phyloP scores from a whole-genome alignment of 1,284 basidiomycete genomes.

The Boletellus deceptivus region DNA sequence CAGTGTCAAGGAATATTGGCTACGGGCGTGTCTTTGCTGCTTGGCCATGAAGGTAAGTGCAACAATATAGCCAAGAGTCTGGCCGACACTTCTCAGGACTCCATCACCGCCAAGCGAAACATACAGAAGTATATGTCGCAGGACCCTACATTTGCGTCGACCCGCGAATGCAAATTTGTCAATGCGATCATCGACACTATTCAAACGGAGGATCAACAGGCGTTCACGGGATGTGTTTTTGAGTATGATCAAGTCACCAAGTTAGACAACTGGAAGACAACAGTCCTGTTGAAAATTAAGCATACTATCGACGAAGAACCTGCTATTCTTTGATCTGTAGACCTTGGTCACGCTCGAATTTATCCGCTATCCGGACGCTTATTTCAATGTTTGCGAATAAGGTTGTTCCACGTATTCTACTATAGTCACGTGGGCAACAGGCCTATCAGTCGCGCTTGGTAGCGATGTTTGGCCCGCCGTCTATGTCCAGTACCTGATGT shows the following conservation, averaged over 20 bases:
- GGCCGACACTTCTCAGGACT: constrained; percentile 55
- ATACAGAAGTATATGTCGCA: constrained; percentile 70
- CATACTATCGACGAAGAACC: constrained; percentile 66
- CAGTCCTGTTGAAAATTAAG: constrained; percentile 86
- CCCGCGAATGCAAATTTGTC: constrained; percentile 89
- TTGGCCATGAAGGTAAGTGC: constrained; percentile 80
- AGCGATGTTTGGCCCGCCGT: neutral
- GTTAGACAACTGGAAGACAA: constrained; percentile 94
- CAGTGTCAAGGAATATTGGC: constrained; percentile 98
- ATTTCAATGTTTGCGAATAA: constrained; percentile 1
- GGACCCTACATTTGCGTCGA: constrained; percentile 81
- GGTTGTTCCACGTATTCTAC: constrained; percentile 18
- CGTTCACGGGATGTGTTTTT: constrained; percentile 75
- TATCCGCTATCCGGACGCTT: no score
- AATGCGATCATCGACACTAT: constrained; percentile 75
- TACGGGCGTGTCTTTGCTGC: constrained; percentile 85
- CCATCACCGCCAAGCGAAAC: constrained; percentile 80
- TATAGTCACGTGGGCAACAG: constrained; percentile 2
- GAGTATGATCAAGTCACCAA: constrained; percentile 89
- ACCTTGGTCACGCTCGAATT: neutral
- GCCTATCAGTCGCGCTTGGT: neutral
- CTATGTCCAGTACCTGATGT: constrained; percentile 27
- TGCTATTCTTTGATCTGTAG: constrained; percentile 34
- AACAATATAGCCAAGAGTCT: neutral
- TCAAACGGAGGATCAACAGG: constrained; percentile 75